Base-by-base conservation (phyloP, 164 flowering plant species). In the Stephania japonica region DNA sequence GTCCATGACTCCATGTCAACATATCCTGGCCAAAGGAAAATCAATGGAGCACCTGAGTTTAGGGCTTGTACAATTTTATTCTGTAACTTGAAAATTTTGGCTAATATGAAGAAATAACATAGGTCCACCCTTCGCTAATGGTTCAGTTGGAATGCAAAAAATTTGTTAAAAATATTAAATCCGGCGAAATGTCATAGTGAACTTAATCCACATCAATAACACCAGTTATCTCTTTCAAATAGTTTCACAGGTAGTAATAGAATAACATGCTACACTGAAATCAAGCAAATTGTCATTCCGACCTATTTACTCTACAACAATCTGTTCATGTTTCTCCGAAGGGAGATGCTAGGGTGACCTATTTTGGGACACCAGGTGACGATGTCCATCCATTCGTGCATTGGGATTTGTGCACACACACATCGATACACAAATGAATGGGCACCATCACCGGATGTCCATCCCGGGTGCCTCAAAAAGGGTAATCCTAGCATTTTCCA, bases 81-180 rank as follows among this genome's bases (percentile, higher is more conserved):
- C 64, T 56, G 72, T 73, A 70, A 72, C 67, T 61, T 50, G 70
- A 64, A 63, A 73, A 73, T 69, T 81, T 68, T 49, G 62, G 26
- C 71, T 76, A 23, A 41, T 26, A 24, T 25, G 25, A 42, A 71
- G 14, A 19, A 84, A 18, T 18, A 71, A 71, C n/a, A 71, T 21
- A 13, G 56, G 13, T 44, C 72, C 12, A 19, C 50, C 42, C 42
- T 53, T 25, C 19, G 71, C 38, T 23, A 69, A 69, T 66, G 41
- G 69, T 32, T 16, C 26, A 13, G 16, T 0, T 47, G 18, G 4
- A 11, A 56, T 56, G 62, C 18, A 14, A 56, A 0, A 19, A 56
- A 56, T 19, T 56, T 16, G 62, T 56, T 56, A 16, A 56, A 56
- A 56, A 11, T 1, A 16, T 56, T 18, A 56, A 56, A 56, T 56